Evolutionary conservation across 768 basidiomycete species (phyloP).

Genomic region (Tricholoma hemisulphureum): DNA sequence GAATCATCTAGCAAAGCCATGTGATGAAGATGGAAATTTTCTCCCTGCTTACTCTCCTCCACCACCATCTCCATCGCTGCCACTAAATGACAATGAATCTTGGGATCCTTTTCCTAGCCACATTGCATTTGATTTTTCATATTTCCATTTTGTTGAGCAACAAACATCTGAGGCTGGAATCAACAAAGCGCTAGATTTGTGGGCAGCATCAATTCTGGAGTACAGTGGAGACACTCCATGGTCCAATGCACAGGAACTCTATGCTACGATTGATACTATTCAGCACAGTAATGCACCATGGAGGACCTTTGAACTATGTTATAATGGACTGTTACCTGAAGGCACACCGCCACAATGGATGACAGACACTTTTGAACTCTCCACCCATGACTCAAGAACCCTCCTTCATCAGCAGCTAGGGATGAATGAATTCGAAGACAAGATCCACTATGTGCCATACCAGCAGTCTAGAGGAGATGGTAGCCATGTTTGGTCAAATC

Average conservation of each 20-base stretch:
- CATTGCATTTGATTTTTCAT: neutral
- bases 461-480: neutral
- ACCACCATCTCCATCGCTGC: neutral
- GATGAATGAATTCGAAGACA: neutral
- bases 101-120: neutral
- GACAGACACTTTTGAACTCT: neutral
- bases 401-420: neutral
- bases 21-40: neutral
- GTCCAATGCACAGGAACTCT: neutral
- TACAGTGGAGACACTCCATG: too few species aligned
- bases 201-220: neutral
- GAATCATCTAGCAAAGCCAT: neutral
- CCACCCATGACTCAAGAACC: neutral
- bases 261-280: neutral
- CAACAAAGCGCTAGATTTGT: neutral
- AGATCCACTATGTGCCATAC: neutral
- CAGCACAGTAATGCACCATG: too few species aligned
- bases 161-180: neutral
- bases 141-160: neutral
- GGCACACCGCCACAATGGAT: too few species aligned
- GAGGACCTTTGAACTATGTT: too few species aligned
- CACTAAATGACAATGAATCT: neutral
- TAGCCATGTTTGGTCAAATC: neutral
- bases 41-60: neutral
- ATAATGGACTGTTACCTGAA: too few species aligned